phyloP scores from a whole-genome alignment of 345 rosid genomes.

The Syzygium aromaticum region DNA sequence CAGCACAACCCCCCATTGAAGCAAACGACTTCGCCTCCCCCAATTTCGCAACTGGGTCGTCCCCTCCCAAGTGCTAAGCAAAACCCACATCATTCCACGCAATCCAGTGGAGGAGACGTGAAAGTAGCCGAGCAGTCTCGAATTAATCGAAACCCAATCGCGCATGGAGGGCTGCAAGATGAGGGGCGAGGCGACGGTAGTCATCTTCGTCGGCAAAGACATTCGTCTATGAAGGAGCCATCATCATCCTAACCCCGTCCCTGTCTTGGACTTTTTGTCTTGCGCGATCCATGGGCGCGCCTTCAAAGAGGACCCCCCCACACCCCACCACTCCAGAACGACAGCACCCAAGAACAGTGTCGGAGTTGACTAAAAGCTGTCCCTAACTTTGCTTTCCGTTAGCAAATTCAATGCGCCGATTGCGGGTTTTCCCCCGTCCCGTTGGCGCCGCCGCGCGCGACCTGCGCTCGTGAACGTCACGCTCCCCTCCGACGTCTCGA shows the following conservation, averaged over 20 bases:
- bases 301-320: neutral
- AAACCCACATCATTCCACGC: neutral
- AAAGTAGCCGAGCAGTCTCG: neutral
- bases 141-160: neutral
- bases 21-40: neutral
- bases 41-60: neutral
- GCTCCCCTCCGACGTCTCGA: neutral
- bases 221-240: neutral
- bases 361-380: neutral
- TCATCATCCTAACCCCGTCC: neutral
- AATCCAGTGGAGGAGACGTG: neutral
- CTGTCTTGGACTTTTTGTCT: neutral
- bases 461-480: neutral
- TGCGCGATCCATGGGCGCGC: neutral
- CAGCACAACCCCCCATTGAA: neutral
- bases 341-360: neutral
- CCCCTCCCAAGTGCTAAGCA: neutral
- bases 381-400: neutral
- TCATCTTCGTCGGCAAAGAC: neutral
- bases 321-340: neutral
- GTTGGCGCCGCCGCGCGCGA: neutral
- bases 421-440: neutral
- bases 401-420: neutral
- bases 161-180: neutral
- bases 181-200: neutral